phyloP scores from a whole-genome alignment of 192 early-diverging fungal genomes.

The Coemansia sp. region DNA sequence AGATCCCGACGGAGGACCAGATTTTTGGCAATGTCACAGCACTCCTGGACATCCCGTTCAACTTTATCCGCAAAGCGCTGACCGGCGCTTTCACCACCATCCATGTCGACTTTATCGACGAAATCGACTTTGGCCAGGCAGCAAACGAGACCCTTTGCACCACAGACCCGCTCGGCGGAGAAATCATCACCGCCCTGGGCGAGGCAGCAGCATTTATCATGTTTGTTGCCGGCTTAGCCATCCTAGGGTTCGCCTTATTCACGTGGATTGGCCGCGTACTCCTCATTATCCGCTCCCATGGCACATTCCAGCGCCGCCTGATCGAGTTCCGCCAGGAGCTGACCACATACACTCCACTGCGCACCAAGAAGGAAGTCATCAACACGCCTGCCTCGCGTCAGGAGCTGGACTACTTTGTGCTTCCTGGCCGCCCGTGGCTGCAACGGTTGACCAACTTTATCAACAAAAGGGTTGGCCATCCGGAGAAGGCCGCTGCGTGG shows the following conservation, averaged over 20 bases:
- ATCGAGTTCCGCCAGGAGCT: constrained; percentile 37
- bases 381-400: constrained; percentile 28
- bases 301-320: constrained; percentile 23
- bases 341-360: constrained; percentile 20
- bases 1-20: constrained; percentile 47
- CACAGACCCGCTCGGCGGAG: constrained; percentile 26
- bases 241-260: constrained; percentile 23
- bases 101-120: constrained; percentile 20
- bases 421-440: constrained; percentile 34
- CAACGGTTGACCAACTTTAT: constrained; percentile 18
- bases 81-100: constrained; percentile 16
- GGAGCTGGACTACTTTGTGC: constrained; percentile 45
- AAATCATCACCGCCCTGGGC: constrained; percentile 25
- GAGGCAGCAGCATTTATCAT: constrained; percentile 19
- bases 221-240: constrained; percentile 20
- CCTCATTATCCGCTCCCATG: constrained; percentile 9
- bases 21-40: constrained; percentile 44
- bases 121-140: constrained; percentile 19
- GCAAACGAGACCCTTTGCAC: constrained; percentile 29
- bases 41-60: constrained; percentile 45
- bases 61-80: constrained; percentile 24
- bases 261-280: constrained; percentile 12
- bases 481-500: constrained; percentile 31
- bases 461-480: constrained; percentile 21
- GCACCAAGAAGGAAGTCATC: constrained; percentile 12